Base-by-base conservation (phyloP, 1,284 basidiomycete genomes). In the Moniliella sp. region DNA sequence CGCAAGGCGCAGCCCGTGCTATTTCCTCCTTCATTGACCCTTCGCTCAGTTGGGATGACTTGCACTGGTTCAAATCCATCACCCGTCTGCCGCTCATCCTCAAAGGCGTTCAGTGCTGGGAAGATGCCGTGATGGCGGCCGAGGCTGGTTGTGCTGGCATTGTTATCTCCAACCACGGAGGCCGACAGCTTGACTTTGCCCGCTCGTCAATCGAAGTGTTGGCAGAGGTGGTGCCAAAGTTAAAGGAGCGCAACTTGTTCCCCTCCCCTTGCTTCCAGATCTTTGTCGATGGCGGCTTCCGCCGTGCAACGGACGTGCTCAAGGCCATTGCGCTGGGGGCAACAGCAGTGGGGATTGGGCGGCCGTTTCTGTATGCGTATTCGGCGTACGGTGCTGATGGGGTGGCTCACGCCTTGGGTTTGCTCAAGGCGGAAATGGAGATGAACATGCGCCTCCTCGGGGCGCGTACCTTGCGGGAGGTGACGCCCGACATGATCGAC, bases 11-110 rank as follows among this genome's bases (percentile, higher is more conserved):
- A 3, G 84, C 86, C 1, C 68, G 83, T 37, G 84, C 86, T n/a
- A 93, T 94, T 48, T 60, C 84, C 70, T 78, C 78, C 3, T 93
- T 93, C 64, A 93, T 94, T 47, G 86, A 94, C 61, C 80, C 86
- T 0, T 70, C 72, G 4, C 65, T 93, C 86, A 71, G 70, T 40
- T 93, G 86, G 86, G 69, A 70, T 23, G 84, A 94, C 55, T 64
- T 93, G 19, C 63, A 70, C 4, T 88, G 82, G 72, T 81, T 94
- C 63, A 75, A 75, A 61, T 73, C 70, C 43, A 82, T 88, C 41
- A 88, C 86, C 0, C 76, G 74, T 47, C 33, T 43, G 38, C 82
- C 84, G 10, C 65, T 94, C 36, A 73, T 91, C 38, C 66, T 93
- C 32, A 94, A 93, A 61, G 41, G 41, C 27, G 41, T 43, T 13